Evolutionary conservation across 129 eudicot genomes (phyloP).

Genomic region (Apium graveolens): DNA sequence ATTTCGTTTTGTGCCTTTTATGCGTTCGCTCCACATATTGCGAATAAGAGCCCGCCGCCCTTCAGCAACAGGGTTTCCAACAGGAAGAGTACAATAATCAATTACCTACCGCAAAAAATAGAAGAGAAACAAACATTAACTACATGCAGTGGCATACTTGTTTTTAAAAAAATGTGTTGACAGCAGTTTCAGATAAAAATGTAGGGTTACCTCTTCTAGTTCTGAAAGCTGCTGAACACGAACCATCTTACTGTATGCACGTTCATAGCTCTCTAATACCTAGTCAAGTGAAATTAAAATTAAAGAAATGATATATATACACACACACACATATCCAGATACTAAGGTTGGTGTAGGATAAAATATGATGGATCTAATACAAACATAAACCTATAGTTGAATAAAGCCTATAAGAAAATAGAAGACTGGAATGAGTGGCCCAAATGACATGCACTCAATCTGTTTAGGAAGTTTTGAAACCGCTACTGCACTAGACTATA

Average conservation of each 20-base stretch:
- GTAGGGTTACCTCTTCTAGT: slow-evolving; percentile 72
- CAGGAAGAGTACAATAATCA: slow-evolving; percentile 89
- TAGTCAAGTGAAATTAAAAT: slow-evolving; percentile 17
- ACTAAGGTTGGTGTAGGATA: neutral
- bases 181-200: neutral
- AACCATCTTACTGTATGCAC: slow-evolving; percentile 97
- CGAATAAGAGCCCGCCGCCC: slow-evolving; percentile 86
- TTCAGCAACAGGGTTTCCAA: slow-evolving; percentile 69
- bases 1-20: slow-evolving; percentile 85
- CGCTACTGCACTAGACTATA: neutral
- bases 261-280: slow-evolving; percentile 99
- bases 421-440: neutral
- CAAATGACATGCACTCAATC: neutral
- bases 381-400: neutral
- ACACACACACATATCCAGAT: neutral
- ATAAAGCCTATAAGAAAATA: neutral
- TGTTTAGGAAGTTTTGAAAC: neutral
- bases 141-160: neutral
- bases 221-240: slow-evolving; percentile 97
- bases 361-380: neutral
- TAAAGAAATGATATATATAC: neutral
- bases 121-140: neutral
- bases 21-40: slow-evolving; percentile 98
- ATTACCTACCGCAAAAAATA: slow-evolving; percentile 49
- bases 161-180: neutral